Evolutionary conservation across 129 eudicot genomes (phyloP).

Genomic region (Tanacetum coccineum): DNA sequence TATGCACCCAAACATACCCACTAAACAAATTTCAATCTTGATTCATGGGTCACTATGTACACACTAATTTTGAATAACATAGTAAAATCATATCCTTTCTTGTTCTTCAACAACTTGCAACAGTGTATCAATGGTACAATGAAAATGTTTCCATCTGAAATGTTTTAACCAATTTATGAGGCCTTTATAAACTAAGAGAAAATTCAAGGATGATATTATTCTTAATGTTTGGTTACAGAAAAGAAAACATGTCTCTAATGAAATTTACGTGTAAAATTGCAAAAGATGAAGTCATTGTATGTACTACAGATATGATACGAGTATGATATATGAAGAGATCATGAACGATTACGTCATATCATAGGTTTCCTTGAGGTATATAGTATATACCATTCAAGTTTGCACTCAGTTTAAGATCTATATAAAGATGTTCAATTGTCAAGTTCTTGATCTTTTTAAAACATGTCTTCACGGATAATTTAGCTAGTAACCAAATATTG

Average conservation of each 20-base stretch:
- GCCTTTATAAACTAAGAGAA: not conserved
- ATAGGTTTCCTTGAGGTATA: not conserved
- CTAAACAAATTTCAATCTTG: not conserved
- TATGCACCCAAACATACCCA: conserved; percentile 30
- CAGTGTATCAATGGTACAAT: no score
- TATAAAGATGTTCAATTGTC: no score
- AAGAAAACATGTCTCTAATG: not conserved
- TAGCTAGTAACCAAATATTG: no score
- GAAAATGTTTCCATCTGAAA: no score
- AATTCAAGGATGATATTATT: not conserved
- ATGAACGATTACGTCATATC: not conserved
- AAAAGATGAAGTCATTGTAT: not conserved
- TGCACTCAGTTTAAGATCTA: no score
- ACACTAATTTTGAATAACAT: no score
- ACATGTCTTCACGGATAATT: no score
- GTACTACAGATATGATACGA: not conserved
- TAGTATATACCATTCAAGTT: not conserved
- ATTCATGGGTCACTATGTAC: no score
- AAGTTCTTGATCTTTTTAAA: no score
- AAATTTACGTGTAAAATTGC: not conserved
- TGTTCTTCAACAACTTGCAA: no score
- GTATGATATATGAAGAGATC: not conserved
- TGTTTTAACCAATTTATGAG: no score
- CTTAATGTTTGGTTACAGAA: not conserved
- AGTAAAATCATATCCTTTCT: no score